phyloP scores from a whole-genome alignment of 2,329 filamentous ascomycete species.

The Penicillium verrucosum region DNA sequence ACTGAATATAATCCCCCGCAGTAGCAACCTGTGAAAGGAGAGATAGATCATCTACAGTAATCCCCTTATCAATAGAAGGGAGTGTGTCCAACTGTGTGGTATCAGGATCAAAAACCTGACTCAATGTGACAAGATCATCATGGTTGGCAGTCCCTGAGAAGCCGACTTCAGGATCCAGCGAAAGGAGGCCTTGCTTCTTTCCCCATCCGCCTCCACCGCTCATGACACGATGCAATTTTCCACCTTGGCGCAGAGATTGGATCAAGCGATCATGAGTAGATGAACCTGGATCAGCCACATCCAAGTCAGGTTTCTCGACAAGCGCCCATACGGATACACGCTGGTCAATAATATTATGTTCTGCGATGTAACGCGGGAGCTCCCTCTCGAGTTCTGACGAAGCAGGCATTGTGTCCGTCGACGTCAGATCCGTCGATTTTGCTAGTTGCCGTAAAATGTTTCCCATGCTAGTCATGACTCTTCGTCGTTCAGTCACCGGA shows the following conservation, averaged over 20 bases:
- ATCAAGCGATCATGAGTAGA: slow-evolving; percentile 23
- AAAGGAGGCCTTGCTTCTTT: slow-evolving; percentile 45
- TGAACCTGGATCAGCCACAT: slow-evolving; percentile 5
- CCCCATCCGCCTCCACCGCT: slow-evolving; percentile 46
- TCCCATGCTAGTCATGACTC: slow-evolving; percentile 42
- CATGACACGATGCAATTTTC: slow-evolving; percentile 42
- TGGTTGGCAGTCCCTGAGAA: slow-evolving; percentile 22
- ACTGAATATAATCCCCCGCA: slow-evolving; percentile 41
- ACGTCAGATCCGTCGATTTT: slow-evolving; percentile 29
- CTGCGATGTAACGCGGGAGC: slow-evolving; percentile 40
- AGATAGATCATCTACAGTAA: slow-evolving; percentile 33
- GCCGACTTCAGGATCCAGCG: slow-evolving; percentile 40
- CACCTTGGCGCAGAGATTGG: slow-evolving; percentile 31
- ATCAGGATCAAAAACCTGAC: slow-evolving; percentile 24
- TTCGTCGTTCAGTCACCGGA: slow-evolving; percentile 37
- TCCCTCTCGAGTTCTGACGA: slow-evolving; percentile 42
- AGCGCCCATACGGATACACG: slow-evolving; percentile 44
- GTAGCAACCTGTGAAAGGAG: slow-evolving; percentile 40
- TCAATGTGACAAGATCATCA: slow-evolving; percentile 19
- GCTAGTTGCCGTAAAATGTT: slow-evolving; percentile 43
- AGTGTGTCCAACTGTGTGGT: slow-evolving; percentile 12
- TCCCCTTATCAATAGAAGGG: slow-evolving; percentile 20
- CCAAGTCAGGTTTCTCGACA: slow-evolving; percentile 30
- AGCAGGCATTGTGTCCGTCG: slow-evolving; percentile 36
- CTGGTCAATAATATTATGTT: slow-evolving; percentile 37